Evolutionary conservation across 306 rosid species (phyloP).

Genomic region (Betula pendula): DNA sequence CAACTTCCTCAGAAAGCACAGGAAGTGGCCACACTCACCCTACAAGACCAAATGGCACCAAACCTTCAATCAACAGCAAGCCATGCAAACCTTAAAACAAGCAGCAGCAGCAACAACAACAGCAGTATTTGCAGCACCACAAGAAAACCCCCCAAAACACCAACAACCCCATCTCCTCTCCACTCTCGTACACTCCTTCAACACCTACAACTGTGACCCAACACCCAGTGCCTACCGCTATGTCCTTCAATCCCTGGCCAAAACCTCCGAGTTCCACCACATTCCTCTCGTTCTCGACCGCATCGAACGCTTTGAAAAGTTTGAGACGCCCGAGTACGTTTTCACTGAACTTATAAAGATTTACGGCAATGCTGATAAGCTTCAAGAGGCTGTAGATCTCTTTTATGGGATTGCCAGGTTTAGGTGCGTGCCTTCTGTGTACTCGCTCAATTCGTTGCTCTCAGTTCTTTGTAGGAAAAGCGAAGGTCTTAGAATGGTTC

Average conservation of each 20-base stretch:
- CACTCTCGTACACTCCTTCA: constrained; percentile 57
- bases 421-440: constrained; percentile 71
- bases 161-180: constrained; percentile 55
- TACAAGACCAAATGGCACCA: constrained; percentile 42
- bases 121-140: constrained; percentile 18
- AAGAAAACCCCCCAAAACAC: constrained; percentile 9
- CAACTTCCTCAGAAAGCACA: constrained; percentile 73
- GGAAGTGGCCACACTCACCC: constrained; percentile 71
- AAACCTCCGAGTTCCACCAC: constrained; percentile 41
- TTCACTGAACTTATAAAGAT: constrained; percentile 45
- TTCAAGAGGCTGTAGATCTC: constrained; percentile 60
- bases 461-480: constrained; percentile 55
- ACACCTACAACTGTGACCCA: constrained; percentile 53
- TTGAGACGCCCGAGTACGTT: constrained; percentile 57
- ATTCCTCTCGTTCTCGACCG: constrained; percentile 53
- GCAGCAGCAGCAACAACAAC: constrained; percentile 34
- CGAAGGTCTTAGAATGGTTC: constrained; percentile 56
- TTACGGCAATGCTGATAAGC: constrained; percentile 36
- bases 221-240: constrained; percentile 68
- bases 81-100: constrained; percentile 51
- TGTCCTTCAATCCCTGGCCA: constrained; percentile 53
- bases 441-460: constrained; percentile 59
- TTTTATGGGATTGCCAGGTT: constrained; percentile 62
- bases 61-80: constrained; percentile 55
- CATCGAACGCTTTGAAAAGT: constrained; percentile 49